A percentile compares a stretch with the other conserved stretches of the same genome.
phyloP scores from a whole-genome alignment of 768 basidiomycete genomes.

The Coprinellus micaceus region DNA sequence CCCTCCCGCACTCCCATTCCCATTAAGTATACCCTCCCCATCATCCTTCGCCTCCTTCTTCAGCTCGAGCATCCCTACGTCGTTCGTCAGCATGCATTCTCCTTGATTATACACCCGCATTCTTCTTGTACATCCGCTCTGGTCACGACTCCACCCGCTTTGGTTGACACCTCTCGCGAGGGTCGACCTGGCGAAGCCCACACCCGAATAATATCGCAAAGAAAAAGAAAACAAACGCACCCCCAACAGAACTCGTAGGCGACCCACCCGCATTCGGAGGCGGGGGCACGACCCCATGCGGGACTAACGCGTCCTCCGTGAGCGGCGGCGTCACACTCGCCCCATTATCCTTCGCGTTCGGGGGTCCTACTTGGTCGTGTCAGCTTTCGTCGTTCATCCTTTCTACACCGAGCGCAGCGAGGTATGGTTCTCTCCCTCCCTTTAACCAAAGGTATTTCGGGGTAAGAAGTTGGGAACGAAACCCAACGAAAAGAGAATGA shows the following conservation, averaged over 20 bases:
- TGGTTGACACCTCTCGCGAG: no score
- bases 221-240: no score
- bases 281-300: background rate
- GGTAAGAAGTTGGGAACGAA: background rate
- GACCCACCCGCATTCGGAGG: background rate
- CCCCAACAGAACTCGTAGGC: no score
- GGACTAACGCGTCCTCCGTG: slow-evolving; percentile 9
- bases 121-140: no score
- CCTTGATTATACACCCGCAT: no score
- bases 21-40: slow-evolving; percentile 16
- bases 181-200: no score
- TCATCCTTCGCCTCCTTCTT: slow-evolving; percentile 17
- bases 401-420: background rate
- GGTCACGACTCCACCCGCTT: no score
- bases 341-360: slow-evolving; percentile 9
- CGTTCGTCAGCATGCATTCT: no score
- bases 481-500: background rate
- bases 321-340: slow-evolving; percentile 5
- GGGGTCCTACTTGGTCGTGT: no score
- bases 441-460: background rate
- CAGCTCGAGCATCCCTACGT: no score
- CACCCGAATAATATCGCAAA: no score
- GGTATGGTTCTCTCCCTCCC: background rate
- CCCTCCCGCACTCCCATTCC: slow-evolving; percentile 30
- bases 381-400: no score